Conservation (phyloP, 257 asterid genomes). For the Prunella vulgaris region DNA sequence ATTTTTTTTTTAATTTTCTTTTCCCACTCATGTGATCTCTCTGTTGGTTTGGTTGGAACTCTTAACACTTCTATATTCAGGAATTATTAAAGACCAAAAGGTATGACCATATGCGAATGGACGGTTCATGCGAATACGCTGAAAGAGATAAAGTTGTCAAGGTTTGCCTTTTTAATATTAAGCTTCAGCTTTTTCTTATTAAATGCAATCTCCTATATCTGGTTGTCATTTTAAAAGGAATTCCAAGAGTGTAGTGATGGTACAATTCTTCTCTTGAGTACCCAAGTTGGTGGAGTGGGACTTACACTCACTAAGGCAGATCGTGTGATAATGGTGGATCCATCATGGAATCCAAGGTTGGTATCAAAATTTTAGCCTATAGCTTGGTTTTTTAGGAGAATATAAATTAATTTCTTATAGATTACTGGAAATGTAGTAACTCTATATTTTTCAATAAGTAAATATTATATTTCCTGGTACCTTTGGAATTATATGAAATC, state of each 20-base stretch:
- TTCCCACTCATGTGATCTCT: conserved; percentile 6
- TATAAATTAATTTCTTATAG: neutral
- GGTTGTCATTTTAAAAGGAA: conserved; percentile 43
- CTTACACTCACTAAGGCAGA: conserved; percentile 96
- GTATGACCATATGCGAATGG: conserved; percentile 67
- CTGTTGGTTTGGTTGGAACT: conserved; percentile 16
- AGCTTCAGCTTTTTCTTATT: neutral
- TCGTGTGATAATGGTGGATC: conserved; percentile 90
- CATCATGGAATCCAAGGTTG: conserved; percentile 99
- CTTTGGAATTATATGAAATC: neutral
- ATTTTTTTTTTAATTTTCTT: neutral
- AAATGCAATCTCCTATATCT: conserved; percentile 8
- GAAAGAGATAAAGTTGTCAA: conserved; percentile 76
- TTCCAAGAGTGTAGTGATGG: conserved; percentile 87
- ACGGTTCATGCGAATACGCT: conserved; percentile 61
- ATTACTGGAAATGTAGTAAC: conserved; percentile 1
- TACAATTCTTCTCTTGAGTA: conserved; percentile 77
- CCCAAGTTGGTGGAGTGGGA: conserved; percentile 98
- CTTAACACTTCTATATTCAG: conserved; percentile 29
- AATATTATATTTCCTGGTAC: neutral
- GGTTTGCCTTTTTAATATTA: conserved; percentile 46
- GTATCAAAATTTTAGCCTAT: conserved; percentile 5
- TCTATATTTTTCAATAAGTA: neutral
- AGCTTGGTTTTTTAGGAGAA: neutral
- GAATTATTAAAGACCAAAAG: conserved; percentile 52